Percentiles rank a stretch among this genome's conserved stretches.
These are phyloP conservation scores for Myotisia sp. DNA, from an alignment of 2,329 filamentous ascomycete genomes.

Conservation along the genomic window DNA sequence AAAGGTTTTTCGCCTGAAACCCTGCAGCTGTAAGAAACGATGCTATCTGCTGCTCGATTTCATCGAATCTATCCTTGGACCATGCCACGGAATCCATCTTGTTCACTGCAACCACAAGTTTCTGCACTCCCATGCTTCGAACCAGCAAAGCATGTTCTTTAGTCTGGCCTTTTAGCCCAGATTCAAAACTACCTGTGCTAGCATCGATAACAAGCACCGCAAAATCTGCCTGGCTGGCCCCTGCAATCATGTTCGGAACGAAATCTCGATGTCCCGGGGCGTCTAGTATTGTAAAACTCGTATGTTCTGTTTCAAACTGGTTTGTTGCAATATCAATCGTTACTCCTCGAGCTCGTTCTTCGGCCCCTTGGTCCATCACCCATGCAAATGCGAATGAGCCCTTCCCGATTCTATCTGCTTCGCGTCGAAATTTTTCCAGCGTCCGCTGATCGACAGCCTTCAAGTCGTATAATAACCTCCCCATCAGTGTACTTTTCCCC, in stretches of 20 bases:
- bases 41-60: slow-evolving; percentile 69
- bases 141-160: slow-evolving; percentile 83
- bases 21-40: slow-evolving; percentile 71
- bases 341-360: slow-evolving; percentile 78
- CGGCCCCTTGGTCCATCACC: slow-evolving; percentile 84
- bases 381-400: slow-evolving; percentile 91
- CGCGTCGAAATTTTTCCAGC: slow-evolving; percentile 72
- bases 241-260: slow-evolving; percentile 97
- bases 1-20: slow-evolving; percentile 67
- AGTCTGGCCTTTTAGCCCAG: slow-evolving; percentile 83
- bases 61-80: slow-evolving; percentile 68
- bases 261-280: slow-evolving; percentile 92
- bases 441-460: slow-evolving; percentile 78
- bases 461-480: slow-evolving; percentile 75
- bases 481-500: slow-evolving; percentile 96
- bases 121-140: slow-evolving; percentile 77
- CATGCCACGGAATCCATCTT: slow-evolving; percentile 82
- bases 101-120: slow-evolving; percentile 81
- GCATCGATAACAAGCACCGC: slow-evolving; percentile 90
- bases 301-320: slow-evolving; percentile 77
- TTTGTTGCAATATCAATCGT: slow-evolving; percentile 96
- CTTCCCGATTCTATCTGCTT: slow-evolving; percentile 85
- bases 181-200: slow-evolving; percentile 80
- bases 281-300: slow-evolving; percentile 84
- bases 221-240: slow-evolving; percentile 89